Evolutionary conservation across 192 early-diverging fungal species (phyloP).

Genomic region (Oehlia diaphana): DNA sequence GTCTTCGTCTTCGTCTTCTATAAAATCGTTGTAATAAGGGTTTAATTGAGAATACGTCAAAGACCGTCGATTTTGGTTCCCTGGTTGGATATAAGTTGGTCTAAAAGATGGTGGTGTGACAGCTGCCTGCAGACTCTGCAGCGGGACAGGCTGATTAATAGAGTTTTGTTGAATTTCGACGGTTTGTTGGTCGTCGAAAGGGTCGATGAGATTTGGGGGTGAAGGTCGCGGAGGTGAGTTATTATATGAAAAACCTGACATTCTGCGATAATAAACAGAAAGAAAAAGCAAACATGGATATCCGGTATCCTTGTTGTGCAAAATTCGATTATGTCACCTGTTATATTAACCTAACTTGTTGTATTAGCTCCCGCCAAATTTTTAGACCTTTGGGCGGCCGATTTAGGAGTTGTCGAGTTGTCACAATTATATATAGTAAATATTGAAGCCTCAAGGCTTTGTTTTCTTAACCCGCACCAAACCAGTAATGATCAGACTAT

Average conservation of each 20-base stretch:
- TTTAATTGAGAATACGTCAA: slow-evolving; percentile 8
- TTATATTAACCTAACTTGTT: background rate
- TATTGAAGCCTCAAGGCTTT: no score
- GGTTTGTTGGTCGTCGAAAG: slow-evolving; percentile 4
- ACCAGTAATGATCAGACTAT: background rate
- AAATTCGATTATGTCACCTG: slow-evolving; percentile 9
- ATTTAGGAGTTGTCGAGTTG: background rate
- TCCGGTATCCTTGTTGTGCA: background rate
- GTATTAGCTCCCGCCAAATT: background rate
- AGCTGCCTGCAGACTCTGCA: slow-evolving; percentile 22
- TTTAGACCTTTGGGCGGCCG: background rate
- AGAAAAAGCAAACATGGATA: background rate
- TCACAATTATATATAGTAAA: background rate
- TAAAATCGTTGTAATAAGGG: slow-evolving; percentile 24
- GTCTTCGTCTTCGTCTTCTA: slow-evolving; percentile 20
- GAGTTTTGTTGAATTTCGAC: background rate
- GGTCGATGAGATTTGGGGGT: slow-evolving; percentile 20
- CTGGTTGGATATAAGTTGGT: background rate
- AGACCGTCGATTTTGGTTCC: background rate
- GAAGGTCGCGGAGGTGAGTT: slow-evolving; percentile 2
- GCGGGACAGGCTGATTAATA: background rate
- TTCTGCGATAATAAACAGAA: slow-evolving; percentile 25
- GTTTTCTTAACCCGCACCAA: background rate
- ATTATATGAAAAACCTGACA: slow-evolving; percentile 19
- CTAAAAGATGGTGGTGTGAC: slow-evolving; percentile 26